Conservation (phyloP, 306 rosid genomes). For the Cucurbita maxima region DNA sequence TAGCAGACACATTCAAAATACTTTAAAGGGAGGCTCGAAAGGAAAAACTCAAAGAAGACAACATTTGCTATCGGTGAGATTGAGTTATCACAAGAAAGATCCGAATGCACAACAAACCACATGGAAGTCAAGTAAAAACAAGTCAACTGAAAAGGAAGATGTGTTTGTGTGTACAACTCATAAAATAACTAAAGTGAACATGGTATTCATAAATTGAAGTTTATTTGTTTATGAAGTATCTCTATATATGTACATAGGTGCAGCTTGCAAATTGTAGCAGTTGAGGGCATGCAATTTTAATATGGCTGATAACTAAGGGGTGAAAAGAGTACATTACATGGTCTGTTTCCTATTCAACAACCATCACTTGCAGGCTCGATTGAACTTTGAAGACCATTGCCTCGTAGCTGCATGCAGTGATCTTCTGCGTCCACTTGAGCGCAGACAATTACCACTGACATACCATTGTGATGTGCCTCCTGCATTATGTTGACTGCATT, state of each 20-base stretch:
- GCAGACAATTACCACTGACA: conserved; percentile 71
- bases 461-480: conserved; percentile 79
- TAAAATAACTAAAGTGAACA: not conserved
- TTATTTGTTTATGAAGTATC: not conserved
- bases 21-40: too few relatives aligned
- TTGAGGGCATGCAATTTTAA: not conserved
- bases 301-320: not conserved
- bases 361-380: conserved; percentile 80
- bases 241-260: conserved; percentile 6
- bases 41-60: too few relatives aligned
- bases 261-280: not conserved
- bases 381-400: conserved; percentile 80
- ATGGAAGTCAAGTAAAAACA: not conserved
- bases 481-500: conserved; percentile 86
- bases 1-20: too few relatives aligned
- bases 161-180: not conserved
- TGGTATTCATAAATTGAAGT: not conserved
- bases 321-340: not conserved
- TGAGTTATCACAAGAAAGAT: too few relatives aligned
- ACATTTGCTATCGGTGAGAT: too few relatives aligned
- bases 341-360: conserved; percentile 20
- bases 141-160: not conserved
- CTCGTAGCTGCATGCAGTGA: conserved; percentile 86
- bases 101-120: not conserved
- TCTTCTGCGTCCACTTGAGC: conserved; percentile 90